Base-by-base conservation (phyloP, 495 filamentous ascomycete species). In the Tuber magnatum region DNA sequence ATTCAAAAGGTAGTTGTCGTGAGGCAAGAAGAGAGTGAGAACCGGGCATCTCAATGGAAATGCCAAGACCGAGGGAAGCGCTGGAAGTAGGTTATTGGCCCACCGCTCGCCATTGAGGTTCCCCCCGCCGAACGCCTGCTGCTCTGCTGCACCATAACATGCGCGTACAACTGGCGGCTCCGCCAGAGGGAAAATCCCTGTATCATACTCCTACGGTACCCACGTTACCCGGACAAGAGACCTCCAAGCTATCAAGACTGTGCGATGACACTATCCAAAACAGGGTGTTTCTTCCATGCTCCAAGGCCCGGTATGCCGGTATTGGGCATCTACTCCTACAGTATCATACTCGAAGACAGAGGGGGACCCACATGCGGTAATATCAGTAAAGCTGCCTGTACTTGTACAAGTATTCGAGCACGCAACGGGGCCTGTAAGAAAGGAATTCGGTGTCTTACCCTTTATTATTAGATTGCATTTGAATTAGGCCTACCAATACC, bases 21-120 rank as follows among this genome's bases (percentile, higher is more conserved):
- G 56, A 65, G 35, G 56, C 56, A 65, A 3, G 28, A 61, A 65
- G 56, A 65, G 3, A 65, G n/a, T n/a, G 56, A 28, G 46, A 65
- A 28, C 14, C 32, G 56, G 28, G 56, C 28, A 35, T 65, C 56
- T 6, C 14, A 48, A 48, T 16, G 1, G 69, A 71, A 35, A 38
- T 71, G 69, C 40, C 39, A 41, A 71, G 43, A 43, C 69, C 0
- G 32, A 41, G 32, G 20, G 69, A 71, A 71, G 69, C 40, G 69
- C 46, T 44, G 48, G 51, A 68, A n/a, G 56, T 35, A 71, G n/a
- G 24, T 56, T 35, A 65, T 65, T 65, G 56, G 56, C 56, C 56
- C 56, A 35, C 56, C 56, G 0, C 56, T 18, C 28, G 14, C 56
- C 35, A 65, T 65, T 28, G 16, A 65, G 5, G 35, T 65, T 65